Evolutionary conservation across 169 alveolate species (phyloP).

Genomic region (Eimeria necatrix): DNA sequence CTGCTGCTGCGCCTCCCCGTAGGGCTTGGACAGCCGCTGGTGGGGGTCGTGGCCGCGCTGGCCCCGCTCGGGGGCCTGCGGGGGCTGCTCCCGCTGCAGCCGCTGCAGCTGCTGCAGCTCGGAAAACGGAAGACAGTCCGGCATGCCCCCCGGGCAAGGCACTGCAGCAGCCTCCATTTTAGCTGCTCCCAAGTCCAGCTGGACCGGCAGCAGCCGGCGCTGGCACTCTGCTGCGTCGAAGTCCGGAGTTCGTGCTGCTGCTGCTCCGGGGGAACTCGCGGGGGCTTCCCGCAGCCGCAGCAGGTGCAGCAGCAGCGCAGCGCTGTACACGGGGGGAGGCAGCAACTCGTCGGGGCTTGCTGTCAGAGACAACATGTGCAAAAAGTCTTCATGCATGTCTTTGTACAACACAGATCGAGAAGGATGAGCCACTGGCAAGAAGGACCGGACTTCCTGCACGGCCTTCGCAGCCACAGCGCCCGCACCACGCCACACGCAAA

Average conservation of each 20-base stretch:
- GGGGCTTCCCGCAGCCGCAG: background rate
- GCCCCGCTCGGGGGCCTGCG: background rate
- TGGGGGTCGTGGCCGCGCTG: background rate
- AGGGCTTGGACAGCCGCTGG: too few relatives aligned
- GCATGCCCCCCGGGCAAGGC: background rate
- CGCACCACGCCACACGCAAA: background rate
- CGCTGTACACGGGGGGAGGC: background rate
- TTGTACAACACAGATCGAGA: background rate
- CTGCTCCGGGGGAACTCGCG: background rate
- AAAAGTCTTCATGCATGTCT: slow-evolving; percentile 6
- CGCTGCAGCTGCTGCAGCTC: background rate
- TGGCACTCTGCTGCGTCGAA: slow-evolving; percentile 2
- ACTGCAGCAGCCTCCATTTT: background rate
- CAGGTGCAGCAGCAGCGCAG: slow-evolving; percentile 27
- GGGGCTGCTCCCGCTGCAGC: background rate
- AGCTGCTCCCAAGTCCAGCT: background rate
- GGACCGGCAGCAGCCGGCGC: slow-evolving; percentile 2
- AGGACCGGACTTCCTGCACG: background rate
- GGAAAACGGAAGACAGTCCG: background rate
- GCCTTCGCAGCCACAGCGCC: background rate
- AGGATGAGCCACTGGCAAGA: background rate
- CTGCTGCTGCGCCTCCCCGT: background rate
- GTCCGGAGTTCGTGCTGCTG: background rate
- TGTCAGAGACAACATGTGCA: slow-evolving; percentile 1
- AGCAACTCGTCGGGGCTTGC: slow-evolving; percentile 14